phyloP scores from a whole-genome alignment of 306 rosid species.

The Dryas octopetala region DNA sequence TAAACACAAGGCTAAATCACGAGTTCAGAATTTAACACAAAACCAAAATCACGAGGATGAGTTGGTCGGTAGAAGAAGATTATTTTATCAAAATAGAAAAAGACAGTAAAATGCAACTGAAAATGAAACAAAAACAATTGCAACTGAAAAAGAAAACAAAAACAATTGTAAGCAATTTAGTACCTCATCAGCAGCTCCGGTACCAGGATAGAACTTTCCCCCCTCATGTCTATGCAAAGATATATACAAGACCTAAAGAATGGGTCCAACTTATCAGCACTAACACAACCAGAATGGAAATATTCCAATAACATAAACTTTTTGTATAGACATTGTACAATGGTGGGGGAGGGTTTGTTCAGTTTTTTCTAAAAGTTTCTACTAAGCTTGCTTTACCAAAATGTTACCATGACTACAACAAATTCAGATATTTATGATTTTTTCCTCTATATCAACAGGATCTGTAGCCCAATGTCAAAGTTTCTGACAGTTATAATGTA shows the following conservation, averaged over 20 bases:
- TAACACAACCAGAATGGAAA: neutral
- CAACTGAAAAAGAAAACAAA: neutral
- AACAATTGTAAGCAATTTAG: slow-evolving; percentile 24
- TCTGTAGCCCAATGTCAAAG: neutral
- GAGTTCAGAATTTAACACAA: too few relatives aligned
- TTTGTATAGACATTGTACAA: neutral
- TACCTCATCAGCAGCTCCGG: slow-evolving; percentile 98
- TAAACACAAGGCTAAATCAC: too few relatives aligned
- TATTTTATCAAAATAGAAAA: too few relatives aligned
- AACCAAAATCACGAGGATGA: too few relatives aligned
- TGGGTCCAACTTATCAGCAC: slow-evolving; percentile 31
- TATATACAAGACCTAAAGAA: slow-evolving; percentile 76
- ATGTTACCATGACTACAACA: neutral
- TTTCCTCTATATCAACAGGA: neutral
- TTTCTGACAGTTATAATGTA: neutral
- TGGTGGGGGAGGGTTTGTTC: slow-evolving; percentile 1
- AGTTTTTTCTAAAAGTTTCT: slow-evolving; percentile 5
- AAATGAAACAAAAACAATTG: neutral
- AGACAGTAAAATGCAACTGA: too few relatives aligned
- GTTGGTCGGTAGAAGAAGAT: too few relatives aligned
- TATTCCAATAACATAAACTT: neutral
- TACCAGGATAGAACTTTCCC: slow-evolving; percentile 94
- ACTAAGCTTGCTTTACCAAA: neutral
- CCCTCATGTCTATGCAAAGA: slow-evolving; percentile 95
- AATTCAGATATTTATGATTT: neutral